Base-by-base conservation (phyloP, 2,329 filamentous ascomycete species). In the Didymella glomerata region DNA sequence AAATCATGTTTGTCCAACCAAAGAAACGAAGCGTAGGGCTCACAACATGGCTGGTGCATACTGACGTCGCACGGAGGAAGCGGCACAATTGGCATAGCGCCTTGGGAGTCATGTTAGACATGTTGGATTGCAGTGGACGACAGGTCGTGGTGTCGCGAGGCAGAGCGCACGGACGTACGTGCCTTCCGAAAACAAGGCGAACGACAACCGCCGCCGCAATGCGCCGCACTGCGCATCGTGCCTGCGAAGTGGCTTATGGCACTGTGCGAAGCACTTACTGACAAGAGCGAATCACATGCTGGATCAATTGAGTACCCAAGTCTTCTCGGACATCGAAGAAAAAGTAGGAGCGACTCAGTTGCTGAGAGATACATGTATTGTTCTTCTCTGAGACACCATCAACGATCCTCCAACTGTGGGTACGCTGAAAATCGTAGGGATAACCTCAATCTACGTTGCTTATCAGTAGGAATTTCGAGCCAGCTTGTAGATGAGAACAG, bases 1-100 rank as follows among this genome's bases (percentile, higher is more conserved):
- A 64, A 69, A 69, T 57, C 65, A 66, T 68, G 68, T 65, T 70
- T 69, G 63, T 66, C 48, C 60, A 66, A 62, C 57, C 44, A 20
- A 14, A 9, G 16, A 41, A 68, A 54, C 40, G 13, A 13, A 10
- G 25, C 9, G 41, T 42, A 47, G 27, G 60, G 49, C 44, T 61
- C 54, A 59, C 63, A 54, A 58, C 55, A 63, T 62, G 59, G 63
- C 47, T 53, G 46, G 57, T 68, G 68, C 62, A 66, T 56, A 59
- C 34, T 56, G 34, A 60, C 60, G 57, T 48, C 48, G 59, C 54
- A 41, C 44, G 38, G 57, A 3, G 30, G 18, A 10, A 27, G 27
- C 25, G 32, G 30, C 25, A 20, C 36, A 34, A 9, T 25, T 18
- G 14, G 4, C 18, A n/a, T 25, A 18, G 28, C 6, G 24, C 18